Percentiles rank a stretch among this genome's conserved stretches.
phyloP scores from a whole-genome alignment of 2,329 filamentous ascomycete genomes.

The Cladobotryum mycophilum region DNA sequence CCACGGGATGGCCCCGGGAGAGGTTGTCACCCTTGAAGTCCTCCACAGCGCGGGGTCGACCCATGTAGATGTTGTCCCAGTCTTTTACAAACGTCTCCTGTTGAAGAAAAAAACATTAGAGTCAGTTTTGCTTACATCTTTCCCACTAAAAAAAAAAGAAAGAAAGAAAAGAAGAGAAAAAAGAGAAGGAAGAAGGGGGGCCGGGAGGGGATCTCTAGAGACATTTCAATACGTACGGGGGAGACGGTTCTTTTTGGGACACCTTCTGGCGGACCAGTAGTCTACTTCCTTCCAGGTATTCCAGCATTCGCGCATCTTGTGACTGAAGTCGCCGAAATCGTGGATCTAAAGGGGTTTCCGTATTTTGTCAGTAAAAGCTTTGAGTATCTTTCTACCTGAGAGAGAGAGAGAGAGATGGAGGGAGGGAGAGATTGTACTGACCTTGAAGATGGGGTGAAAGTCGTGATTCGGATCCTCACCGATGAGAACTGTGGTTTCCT shows the following conservation, averaged over 20 bases:
- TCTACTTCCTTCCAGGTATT: neutral
- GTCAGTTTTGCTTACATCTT: neutral
- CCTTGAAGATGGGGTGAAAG: conserved; percentile 21
- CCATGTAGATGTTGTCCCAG: conserved; percentile 17
- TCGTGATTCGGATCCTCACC: conserved; percentile 13
- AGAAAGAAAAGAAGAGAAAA: no score
- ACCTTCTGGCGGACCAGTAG: conserved; percentile 16
- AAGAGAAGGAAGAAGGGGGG: no score
- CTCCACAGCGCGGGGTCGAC: neutral
- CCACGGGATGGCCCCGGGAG: conserved; percentile 11
- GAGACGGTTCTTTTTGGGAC: conserved; percentile 16
- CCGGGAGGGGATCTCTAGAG: neutral
- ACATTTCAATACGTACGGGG: conserved; percentile 16
- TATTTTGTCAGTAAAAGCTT: neutral
- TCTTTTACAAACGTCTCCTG: conserved; percentile 21
- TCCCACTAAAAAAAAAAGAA: no score
- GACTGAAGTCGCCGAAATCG: conserved; percentile 22
- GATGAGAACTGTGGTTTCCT: conserved; percentile 17
- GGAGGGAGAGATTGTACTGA: neutral
- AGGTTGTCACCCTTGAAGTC: conserved; percentile 15
- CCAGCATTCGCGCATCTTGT: conserved; percentile 17
- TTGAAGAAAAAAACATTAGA: neutral
- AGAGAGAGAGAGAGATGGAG: no score
- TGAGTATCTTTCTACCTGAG: no score
- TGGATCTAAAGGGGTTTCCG: conserved; percentile 17